Conservation (phyloP, 257 asterid genomes). For the Hygrophila difformis region DNA sequence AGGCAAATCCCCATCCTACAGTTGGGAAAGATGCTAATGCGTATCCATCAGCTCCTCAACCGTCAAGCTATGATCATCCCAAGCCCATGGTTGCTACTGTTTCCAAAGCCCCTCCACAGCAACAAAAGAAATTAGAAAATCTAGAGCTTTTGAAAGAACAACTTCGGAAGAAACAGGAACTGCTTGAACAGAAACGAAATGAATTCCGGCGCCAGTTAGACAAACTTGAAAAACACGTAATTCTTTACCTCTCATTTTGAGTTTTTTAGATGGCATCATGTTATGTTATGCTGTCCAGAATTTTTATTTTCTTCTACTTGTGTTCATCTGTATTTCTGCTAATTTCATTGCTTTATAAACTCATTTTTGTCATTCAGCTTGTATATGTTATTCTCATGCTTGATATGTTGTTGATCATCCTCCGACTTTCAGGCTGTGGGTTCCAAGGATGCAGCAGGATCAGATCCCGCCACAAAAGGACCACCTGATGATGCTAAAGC, state of each 20-base stretch:
- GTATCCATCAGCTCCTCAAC: constrained; percentile 26
- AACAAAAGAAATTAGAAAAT: constrained; percentile 68
- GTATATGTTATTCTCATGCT: too few species aligned
- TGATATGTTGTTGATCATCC: too few species aligned
- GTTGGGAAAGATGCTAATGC: constrained; percentile 31
- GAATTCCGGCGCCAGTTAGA: constrained; percentile 68
- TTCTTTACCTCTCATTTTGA: background rate
- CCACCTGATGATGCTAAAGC: constrained; percentile 34
- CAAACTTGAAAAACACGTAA: constrained; percentile 86
- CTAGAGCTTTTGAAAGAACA: constrained; percentile 87
- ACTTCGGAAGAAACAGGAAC: constrained; percentile 92
- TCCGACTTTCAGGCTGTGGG: constrained; percentile 73
- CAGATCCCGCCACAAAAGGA: constrained; percentile 36
- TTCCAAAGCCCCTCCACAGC: constrained; percentile 54
- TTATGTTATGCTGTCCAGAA: background rate
- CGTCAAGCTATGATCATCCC: constrained; percentile 31
- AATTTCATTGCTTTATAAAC: background rate
- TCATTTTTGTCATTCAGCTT: constrained; percentile 25
- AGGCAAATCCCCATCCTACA: constrained; percentile 37
- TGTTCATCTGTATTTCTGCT: background rate
- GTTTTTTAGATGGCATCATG: background rate
- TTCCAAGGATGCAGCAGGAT: constrained; percentile 39
- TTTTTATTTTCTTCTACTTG: background rate
- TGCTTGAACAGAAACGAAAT: constrained; percentile 87
- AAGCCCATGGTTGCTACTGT: constrained; percentile 32